Base-by-base conservation (phyloP, 2,329 filamentous ascomycete genomes). In the Colletotrichum coccodes region DNA sequence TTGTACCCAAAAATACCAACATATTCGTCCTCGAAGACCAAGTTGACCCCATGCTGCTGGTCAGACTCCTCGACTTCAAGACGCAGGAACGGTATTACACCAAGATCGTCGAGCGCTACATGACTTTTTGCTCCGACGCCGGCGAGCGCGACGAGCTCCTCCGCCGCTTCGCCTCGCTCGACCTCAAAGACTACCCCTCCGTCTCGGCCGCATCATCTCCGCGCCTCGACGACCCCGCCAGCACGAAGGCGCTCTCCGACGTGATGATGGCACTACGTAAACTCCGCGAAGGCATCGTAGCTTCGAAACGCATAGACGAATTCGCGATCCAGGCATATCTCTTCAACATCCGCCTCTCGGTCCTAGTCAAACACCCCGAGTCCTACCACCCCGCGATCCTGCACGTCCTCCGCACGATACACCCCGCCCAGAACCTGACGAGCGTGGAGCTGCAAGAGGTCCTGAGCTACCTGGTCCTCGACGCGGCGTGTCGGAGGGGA, bases 271-370 rank as follows among this genome's bases (percentile, higher is more conserved):
- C 95, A 3, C 91, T 98, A 77, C 91, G 96, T 71, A 98, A 98
- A 79, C 88, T 99, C 36, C 90, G 96, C 64, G 96, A 99, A 83
- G 95, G 92, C 28, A 91, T 98, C 54, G 89, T 97, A 3, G 93
- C 93, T 14, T 91, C 92, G 9, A 89, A 90, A 60, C 90, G 95
- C 23, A 84, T 86, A 40, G 93, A 97, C 76, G 85, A 89, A 60
- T 99, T 99, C 79, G 91, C 95, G 1, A 90, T 92, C n/a, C 91
- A 94, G 73, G 93, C 91, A 18, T 97, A 98, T 80, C 90, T 97
- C 71, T 98, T 98, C 84, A 94, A 93, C 75, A 93, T 97, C 74
- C 92, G 95, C 62, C 86, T 95, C 30, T 91, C 93, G 28, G 91
- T 99, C 71, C 87, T 97, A 38, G 90, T 92, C 65, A 90, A 91